Percentiles rank a stretch among this genome's conserved stretches.
Conservation (phyloP, 2,329 filamentous ascomycete genomes). For the Aspergillus versicolor region DNA sequence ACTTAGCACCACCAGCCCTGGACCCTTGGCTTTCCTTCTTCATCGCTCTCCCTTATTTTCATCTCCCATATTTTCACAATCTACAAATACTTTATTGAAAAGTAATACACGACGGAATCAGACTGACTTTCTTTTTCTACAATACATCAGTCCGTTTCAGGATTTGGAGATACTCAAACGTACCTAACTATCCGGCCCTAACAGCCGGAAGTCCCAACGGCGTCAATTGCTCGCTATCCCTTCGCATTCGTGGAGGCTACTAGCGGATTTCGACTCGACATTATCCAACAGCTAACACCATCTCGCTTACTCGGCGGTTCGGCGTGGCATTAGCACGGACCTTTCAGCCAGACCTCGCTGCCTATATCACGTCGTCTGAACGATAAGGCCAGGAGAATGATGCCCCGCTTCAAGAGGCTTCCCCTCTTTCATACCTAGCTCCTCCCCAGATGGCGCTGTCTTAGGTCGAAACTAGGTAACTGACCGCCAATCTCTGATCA, state of each 20-base stretch:
- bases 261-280: neutral
- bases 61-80: neutral
- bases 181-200: neutral
- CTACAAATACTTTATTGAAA: neutral
- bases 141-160: neutral
- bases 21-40: neutral
- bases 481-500: no score
- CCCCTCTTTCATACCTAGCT: neutral
- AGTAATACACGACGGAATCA: neutral
- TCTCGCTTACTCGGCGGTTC: neutral
- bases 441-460: no score
- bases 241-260: neutral
- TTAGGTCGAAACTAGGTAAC: no score
- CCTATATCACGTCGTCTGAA: neutral
- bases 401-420: neutral
- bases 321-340: conserved; percentile 1
- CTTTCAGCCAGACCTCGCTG: neutral
- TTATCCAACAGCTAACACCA: neutral
- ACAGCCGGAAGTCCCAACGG: neutral
- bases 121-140: neutral
- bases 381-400: neutral
- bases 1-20: neutral
- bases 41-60: neutral
- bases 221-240: neutral
- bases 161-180: neutral